These are phyloP conservation scores for Raffaelea albimanens DNA, from an alignment of 2,329 filamentous ascomycete genomes.

Conservation along the genomic window DNA sequence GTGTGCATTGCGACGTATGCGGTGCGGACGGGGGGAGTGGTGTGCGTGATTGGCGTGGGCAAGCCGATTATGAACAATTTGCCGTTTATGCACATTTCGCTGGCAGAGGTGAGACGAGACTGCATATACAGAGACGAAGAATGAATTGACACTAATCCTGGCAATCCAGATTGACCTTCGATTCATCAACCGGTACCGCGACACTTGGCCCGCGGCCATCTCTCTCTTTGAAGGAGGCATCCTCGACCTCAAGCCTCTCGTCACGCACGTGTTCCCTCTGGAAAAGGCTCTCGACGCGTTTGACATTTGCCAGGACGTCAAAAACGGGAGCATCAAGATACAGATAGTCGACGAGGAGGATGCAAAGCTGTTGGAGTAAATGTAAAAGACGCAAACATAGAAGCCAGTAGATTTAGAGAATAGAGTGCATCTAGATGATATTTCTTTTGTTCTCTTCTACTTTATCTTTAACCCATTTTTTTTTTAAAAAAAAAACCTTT, in stretches of 20 bases:
- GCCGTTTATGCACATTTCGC: constrained; percentile 28
- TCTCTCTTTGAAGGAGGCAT: constrained; percentile 63
- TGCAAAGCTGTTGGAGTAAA: too few species aligned
- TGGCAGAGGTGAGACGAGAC: too few species aligned
- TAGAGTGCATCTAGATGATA: too few species aligned
- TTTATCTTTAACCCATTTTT: background rate
- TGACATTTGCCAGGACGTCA: constrained; percentile 28
- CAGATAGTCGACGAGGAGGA: constrained; percentile 17
- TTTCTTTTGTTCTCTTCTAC: too few species aligned
- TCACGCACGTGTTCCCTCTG: constrained; percentile 72
- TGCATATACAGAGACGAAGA: too few species aligned
- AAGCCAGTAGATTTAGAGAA: too few species aligned
- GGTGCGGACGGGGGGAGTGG: too few species aligned
- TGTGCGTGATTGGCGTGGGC: background rate
- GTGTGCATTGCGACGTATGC: too few species aligned
- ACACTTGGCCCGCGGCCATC: constrained; percentile 63
- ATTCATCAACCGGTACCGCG: constrained; percentile 45
- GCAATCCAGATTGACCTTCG: background rate
- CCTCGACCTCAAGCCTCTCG: constrained; percentile 72
- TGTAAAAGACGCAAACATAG: too few species aligned
- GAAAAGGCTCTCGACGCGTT: background rate
- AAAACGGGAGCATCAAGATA: constrained; percentile 28
- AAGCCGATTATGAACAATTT: background rate
- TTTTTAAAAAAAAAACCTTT: too few species aligned
- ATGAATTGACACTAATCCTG: too few species aligned